phyloP scores from a whole-genome alignment of 805 yeast genomes.

The Ogataea wickerhamii region DNA sequence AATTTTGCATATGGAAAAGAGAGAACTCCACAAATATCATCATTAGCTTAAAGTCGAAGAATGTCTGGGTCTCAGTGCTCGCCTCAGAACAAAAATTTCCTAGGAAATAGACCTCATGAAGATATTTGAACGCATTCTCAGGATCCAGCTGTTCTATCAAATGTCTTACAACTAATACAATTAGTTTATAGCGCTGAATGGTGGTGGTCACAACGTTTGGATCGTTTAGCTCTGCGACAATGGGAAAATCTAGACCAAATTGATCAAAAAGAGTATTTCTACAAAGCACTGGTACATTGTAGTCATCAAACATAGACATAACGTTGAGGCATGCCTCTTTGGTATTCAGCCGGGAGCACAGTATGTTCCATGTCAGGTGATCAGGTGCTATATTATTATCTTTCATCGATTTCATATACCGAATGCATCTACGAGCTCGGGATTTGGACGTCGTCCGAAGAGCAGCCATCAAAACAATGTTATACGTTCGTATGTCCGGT shows the following conservation, averaged over 20 bases:
- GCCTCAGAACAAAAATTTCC: not conserved
- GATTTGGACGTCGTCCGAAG: slow-evolving; percentile 7
- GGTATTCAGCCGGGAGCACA: slow-evolving; percentile 8
- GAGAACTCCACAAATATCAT: slow-evolving; percentile 10
- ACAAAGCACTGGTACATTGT: slow-evolving; percentile 10
- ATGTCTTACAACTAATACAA: slow-evolving; percentile 3
- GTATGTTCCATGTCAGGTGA: slow-evolving; percentile 16
- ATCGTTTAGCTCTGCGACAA: slow-evolving; percentile 4
- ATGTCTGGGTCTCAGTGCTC: not conserved
- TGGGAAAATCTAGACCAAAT: slow-evolving; percentile 11
- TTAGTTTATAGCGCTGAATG: slow-evolving; percentile 4
- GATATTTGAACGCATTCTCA: slow-evolving; percentile 6
- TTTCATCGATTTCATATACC: slow-evolving; percentile 8
- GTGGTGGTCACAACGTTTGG: not conserved
- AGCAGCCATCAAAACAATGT: slow-evolving; percentile 10
- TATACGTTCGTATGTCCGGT: slow-evolving; percentile 12
- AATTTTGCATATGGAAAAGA: slow-evolving; percentile 11
- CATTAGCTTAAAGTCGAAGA: slow-evolving; percentile 6
- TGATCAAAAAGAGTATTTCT: slow-evolving; percentile 1
- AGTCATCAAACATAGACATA: slow-evolving; percentile 5
- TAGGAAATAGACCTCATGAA: slow-evolving; percentile 1
- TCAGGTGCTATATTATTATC: slow-evolving; percentile 7
- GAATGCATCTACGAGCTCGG: slow-evolving; percentile 9
- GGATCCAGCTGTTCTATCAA: slow-evolving; percentile 2
- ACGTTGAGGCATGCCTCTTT: slow-evolving; percentile 1